Conservation (phyloP, 2,329 filamentous ascomycete genomes). For the Remersonia thermophila region DNA sequence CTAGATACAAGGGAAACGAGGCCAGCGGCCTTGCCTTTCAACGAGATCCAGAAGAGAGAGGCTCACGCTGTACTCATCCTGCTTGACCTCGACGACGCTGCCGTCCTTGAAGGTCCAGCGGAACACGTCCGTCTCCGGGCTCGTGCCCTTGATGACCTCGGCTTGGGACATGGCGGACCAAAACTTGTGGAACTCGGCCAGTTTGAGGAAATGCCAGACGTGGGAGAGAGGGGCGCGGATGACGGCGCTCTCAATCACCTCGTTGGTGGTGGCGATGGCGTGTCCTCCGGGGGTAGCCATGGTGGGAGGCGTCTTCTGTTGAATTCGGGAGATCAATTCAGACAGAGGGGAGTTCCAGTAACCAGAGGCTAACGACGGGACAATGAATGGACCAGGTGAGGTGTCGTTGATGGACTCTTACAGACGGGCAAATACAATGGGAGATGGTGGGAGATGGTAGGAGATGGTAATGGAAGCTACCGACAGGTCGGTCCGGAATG, state of each 20-base stretch:
- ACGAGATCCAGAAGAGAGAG: too few species aligned
- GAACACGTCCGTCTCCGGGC: conserved; percentile 53
- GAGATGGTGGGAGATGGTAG: too few species aligned
- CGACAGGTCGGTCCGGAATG: too few species aligned
- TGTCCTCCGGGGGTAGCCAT: conserved; percentile 10
- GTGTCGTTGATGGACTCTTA: too few species aligned
- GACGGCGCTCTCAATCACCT: conserved; percentile 29
- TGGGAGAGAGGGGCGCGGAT: conserved; percentile 53
- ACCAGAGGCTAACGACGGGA: too few species aligned
- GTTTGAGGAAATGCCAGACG: conserved; percentile 67
- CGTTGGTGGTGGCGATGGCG: conserved; percentile 17
- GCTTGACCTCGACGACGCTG: conserved; percentile 57
- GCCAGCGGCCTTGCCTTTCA: too few species aligned
- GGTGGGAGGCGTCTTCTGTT: background rate
- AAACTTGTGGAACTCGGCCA: conserved; percentile 55
- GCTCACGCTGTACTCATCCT: conserved; percentile 60
- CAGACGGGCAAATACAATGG: too few species aligned
- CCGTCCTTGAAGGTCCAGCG: conserved; percentile 62
- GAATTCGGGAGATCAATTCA: too few species aligned
- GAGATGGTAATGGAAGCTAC: too few species aligned
- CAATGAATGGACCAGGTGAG: too few species aligned
- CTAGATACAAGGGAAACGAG: too few species aligned
- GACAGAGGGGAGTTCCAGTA: too few species aligned
- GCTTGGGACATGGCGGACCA: conserved; percentile 50
- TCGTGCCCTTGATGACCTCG: conserved; percentile 51